Evolutionary conservation across 345 rosid genomes (phyloP), one percentile per base, ranked within the genome.

Genomic region (Citrus sinensis): DNA sequence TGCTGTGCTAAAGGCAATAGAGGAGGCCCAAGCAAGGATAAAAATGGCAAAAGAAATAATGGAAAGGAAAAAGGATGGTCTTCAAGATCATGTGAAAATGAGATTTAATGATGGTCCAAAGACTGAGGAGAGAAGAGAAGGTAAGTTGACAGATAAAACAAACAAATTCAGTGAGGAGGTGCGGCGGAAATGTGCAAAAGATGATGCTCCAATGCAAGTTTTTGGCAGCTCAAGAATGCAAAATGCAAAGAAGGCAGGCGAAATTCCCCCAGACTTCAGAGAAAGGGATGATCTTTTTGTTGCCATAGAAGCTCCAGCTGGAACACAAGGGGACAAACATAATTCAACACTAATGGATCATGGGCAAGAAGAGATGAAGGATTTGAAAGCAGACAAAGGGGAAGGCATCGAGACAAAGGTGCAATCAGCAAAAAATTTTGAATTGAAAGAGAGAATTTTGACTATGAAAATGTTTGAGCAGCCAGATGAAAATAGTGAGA

Each of bases 1-100:
- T 67, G 99, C 96, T 25, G 85, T 95, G 88, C 88, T 83, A 78
- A 89, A 87, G 85, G 97, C 99, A 74, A 82, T 95, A 76, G 96
- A 93, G 83, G 93, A 91, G 84, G 99, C 99, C 79, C 92, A 90
- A 77, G 86, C 82, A 16, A 93, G 88, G 82, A 90, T 95, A 80
- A 91, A 79, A 76, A 71, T 89, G 27, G 99, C 99, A 25, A 93
- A 87, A 84, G 92, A 89, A 80, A 76, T 88, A 80, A 91, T 90
- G 97, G 94, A 83, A 80, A 89, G 88, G 83, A 87, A 81, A 80
- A 95, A 86, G 76, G 88, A 85, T 78, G 92, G 92, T 68, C 78
- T 80, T 77, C 87, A 79, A 56, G 85, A 79, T 75, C 78, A 55
- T 69, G 84, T 75, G 76, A 90, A 87, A 70, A 65, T 56, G 51